A percentile compares a stretch with the other conserved stretches of the same genome.
Evolutionary conservation across 2,329 filamentous ascomycete species (phyloP).

Genomic region (Fusarium solani-melongenae): DNA sequence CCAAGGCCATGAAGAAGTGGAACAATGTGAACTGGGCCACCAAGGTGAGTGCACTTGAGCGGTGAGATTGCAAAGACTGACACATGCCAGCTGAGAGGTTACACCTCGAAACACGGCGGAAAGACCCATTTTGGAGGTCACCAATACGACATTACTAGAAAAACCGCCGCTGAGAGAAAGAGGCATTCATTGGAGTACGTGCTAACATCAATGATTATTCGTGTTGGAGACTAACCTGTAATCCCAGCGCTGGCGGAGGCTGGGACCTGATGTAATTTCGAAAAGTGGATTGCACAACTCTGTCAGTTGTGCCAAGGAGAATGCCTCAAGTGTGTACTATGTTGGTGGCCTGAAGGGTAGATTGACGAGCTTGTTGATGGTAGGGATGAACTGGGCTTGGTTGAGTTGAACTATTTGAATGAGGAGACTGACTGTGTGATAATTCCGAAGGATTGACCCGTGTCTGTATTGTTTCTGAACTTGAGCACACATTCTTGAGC

Average conservation of each 20-base stretch:
- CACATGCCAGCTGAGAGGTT: not conserved
- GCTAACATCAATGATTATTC: too few species aligned
- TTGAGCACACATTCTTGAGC: not conserved
- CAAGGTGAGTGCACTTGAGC: not conserved
- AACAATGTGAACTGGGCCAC: slow-evolving; percentile 10
- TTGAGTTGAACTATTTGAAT: not conserved
- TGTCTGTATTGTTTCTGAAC: not conserved
- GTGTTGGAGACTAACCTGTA: too few species aligned
- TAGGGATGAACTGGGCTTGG: not conserved
- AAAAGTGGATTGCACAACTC: not conserved
- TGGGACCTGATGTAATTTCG: not conserved
- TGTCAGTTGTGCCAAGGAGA: not conserved
- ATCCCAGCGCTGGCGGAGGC: too few species aligned
- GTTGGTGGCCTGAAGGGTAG: not conserved
- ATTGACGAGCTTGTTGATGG: not conserved
- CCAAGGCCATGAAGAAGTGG: slow-evolving; percentile 10
- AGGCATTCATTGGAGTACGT: not conserved
- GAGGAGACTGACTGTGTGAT: not conserved
- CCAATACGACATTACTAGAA: slow-evolving; percentile 12
- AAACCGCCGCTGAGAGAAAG: slow-evolving; percentile 3
- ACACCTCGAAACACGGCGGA: not conserved
- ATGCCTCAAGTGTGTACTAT: not conserved
- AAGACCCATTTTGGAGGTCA: slow-evolving; percentile 4
- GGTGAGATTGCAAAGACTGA: not conserved
- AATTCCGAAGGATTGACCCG: not conserved